Conservation (phyloP, 257 asterid genomes). For the Salvia rosmarinus region DNA sequence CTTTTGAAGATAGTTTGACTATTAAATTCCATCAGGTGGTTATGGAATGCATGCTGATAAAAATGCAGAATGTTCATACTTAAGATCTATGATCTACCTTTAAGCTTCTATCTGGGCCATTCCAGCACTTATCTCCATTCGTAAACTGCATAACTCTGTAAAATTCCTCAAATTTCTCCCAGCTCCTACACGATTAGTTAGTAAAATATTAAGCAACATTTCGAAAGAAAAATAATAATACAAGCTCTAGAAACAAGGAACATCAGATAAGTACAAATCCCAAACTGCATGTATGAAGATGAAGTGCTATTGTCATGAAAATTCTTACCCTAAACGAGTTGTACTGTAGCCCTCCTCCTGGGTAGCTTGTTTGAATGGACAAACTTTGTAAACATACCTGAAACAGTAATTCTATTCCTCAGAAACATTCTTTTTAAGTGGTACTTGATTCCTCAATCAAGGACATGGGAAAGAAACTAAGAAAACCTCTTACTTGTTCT, state of each 20-base stretch:
- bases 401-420: conserved; percentile 34
- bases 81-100: conserved; percentile 54
- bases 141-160: conserved; percentile 67
- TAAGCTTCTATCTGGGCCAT: conserved; percentile 93
- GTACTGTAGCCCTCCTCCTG: conserved; percentile 94
- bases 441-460: conserved; percentile 9
- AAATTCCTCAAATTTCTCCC: conserved; percentile 93
- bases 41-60: conserved; percentile 2
- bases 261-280: background rate
- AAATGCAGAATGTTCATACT: conserved; percentile 23
- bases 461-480: conserved; percentile 26
- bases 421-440: conserved; percentile 15
- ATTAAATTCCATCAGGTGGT: conserved; percentile 12
- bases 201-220: conserved; percentile 17
- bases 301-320: conserved; percentile 30
- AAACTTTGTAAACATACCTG: conserved; percentile 89
- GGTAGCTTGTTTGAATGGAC: conserved; percentile 91
- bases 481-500: conserved; percentile 69
- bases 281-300: conserved; percentile 17
- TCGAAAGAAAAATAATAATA: background rate
- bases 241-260: conserved; percentile 28
- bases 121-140: conserved; percentile 97
- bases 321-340: conserved; percentile 86
- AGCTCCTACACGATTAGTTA: conserved; percentile 55
- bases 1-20: conserved; percentile 10